These are phyloP conservation scores for Macadamia tetraphylla DNA, from an alignment of 164 flowering plant species.

Conservation along the genomic window DNA sequence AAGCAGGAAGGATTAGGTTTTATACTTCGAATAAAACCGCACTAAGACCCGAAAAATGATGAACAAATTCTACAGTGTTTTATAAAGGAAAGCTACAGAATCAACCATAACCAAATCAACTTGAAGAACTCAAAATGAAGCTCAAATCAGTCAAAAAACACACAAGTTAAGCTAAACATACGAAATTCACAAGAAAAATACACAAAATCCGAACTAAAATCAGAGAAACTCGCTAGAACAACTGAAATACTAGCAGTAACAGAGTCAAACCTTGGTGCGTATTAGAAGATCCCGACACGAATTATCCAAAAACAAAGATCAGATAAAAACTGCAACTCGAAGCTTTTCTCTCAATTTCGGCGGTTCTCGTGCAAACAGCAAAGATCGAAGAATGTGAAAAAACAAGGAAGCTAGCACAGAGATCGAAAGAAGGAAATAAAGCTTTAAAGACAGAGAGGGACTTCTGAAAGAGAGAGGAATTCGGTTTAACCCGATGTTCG, in stretches of 20 bases:
- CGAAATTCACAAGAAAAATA: neutral
- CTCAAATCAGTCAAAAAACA: neutral
- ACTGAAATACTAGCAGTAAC: neutral
- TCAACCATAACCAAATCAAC: neutral
- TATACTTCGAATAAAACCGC: neutral
- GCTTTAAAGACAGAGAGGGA: neutral
- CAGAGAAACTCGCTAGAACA: conserved; percentile 1
- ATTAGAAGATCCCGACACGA: conserved; percentile 1
- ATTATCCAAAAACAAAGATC: neutral
- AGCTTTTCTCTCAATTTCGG: neutral
- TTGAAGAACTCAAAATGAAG: neutral
- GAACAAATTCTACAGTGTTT: neutral
- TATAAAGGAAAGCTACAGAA: neutral
- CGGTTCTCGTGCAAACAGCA: neutral
- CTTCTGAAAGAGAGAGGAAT: neutral
- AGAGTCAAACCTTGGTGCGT: conserved; percentile 8
- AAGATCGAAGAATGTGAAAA: neutral
- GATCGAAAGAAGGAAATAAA: neutral
- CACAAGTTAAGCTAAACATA: neutral
- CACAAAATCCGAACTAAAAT: neutral
- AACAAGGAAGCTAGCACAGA: neutral
- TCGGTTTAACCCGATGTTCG: conserved; percentile 1
- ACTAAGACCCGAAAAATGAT: neutral
- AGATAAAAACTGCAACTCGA: neutral
- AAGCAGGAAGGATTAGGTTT: neutral